A percentile compares a stretch with the other conserved stretches of the same genome.
phyloP scores from a whole-genome alignment of 495 filamentous ascomycete genomes.

The Aspergillus panamensis region DNA sequence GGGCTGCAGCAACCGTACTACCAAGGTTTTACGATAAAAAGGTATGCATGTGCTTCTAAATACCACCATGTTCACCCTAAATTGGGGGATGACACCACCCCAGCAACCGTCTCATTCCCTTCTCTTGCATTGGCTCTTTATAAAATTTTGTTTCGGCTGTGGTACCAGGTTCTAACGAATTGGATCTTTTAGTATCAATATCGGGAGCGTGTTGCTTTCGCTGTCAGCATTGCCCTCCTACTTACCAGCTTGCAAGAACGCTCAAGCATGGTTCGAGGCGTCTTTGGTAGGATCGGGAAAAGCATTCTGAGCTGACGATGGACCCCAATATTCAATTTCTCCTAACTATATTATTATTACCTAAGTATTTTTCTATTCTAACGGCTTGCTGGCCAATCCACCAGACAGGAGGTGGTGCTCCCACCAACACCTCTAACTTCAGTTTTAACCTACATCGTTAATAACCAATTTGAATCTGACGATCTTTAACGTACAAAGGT shows the following conservation, averaged over 20 bases:
- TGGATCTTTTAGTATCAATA: slow-evolving; percentile 57
- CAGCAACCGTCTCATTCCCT: slow-evolving; percentile 10
- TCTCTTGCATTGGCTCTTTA: slow-evolving; percentile 10
- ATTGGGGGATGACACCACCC: slow-evolving; percentile 22
- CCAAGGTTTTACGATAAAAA: slow-evolving; percentile 68
- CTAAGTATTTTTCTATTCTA: background rate
- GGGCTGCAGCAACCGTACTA: slow-evolving; percentile 72
- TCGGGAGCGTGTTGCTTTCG: slow-evolving; percentile 72
- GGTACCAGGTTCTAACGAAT: slow-evolving; percentile 23
- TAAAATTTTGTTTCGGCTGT: background rate
- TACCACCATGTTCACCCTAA: slow-evolving; percentile 13
- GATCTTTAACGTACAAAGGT: too few relatives aligned
- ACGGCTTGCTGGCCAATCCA: slow-evolving; percentile 8
- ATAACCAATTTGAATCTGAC: too few relatives aligned
- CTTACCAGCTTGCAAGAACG: slow-evolving; percentile 68
- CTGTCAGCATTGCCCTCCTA: slow-evolving; percentile 69
- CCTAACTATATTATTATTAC: slow-evolving; percentile 1
- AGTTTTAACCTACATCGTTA: background rate
- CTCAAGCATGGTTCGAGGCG: slow-evolving; percentile 63
- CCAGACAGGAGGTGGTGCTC: background rate
- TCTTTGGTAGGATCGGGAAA: slow-evolving; percentile 63
- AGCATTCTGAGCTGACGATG: slow-evolving; percentile 46
- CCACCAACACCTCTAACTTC: background rate
- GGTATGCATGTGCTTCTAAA: slow-evolving; percentile 33
- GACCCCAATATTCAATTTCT: background rate